Evolutionary conservation across 495 filamentous ascomycete species (phyloP).

Genomic region (Rostrohypoxylon terebratum): DNA sequence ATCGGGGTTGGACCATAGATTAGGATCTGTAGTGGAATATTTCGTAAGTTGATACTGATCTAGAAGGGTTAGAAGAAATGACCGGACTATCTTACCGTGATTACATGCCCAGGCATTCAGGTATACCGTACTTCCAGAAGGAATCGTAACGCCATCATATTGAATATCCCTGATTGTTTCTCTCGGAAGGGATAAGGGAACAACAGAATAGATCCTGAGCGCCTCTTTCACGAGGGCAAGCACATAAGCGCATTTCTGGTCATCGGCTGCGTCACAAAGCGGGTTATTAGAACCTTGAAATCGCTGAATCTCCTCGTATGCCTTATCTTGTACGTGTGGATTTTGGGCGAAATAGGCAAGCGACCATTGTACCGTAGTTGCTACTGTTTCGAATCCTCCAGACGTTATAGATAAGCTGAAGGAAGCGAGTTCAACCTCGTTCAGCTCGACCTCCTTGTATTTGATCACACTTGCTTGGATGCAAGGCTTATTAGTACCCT

Average conservation of each 20-base stretch:
- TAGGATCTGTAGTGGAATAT: constrained; percentile 56
- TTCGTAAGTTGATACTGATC: background rate
- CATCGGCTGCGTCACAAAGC: constrained; percentile 67
- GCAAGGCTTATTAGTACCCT: constrained; percentile 70
- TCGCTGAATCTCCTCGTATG: constrained; percentile 64
- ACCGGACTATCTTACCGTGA: constrained; percentile 56
- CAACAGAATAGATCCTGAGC: constrained; percentile 69
- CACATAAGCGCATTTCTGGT: constrained; percentile 71
- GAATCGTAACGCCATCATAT: constrained; percentile 67
- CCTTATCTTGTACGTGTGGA: constrained; percentile 70
- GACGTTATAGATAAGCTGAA: constrained; percentile 73
- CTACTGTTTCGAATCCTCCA: constrained; percentile 73
- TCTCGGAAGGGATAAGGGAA: constrained; percentile 70
- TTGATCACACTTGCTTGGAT: constrained; percentile 73
- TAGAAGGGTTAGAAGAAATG: background rate
- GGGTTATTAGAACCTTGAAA: constrained; percentile 66
- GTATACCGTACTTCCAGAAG: constrained; percentile 70
- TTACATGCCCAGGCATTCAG: constrained; percentile 76
- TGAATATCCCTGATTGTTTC: constrained; percentile 69
- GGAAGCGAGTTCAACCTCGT: constrained; percentile 68
- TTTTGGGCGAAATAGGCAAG: constrained; percentile 68
- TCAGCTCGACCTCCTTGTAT: constrained; percentile 70
- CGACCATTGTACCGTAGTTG: constrained; percentile 72
- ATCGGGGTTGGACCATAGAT: constrained; percentile 69
- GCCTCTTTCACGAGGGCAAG: constrained; percentile 70